Percentiles rank a stretch among this genome's conserved stretches.
Conservation (phyloP, 1,284 basidiomycete genomes). For the Naganishia sp. region DNA sequence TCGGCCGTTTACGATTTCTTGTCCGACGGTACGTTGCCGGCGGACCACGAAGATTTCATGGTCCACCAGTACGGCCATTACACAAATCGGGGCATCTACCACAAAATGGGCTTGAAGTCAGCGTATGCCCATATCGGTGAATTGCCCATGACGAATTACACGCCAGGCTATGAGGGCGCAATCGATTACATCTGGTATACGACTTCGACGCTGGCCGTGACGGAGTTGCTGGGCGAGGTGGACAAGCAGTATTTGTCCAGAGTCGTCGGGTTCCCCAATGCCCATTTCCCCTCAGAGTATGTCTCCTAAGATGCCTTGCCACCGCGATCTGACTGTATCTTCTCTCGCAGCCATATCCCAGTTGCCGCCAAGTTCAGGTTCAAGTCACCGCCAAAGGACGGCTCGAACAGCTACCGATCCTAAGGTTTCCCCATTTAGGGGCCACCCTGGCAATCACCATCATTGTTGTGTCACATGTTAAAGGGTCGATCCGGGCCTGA, state of each 20-base stretch:
- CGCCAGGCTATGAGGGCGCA: slow-evolving; percentile 76
- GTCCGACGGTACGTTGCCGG: slow-evolving; percentile 67
- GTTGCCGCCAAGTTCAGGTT: slow-evolving; percentile 54
- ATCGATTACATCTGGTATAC: slow-evolving; percentile 97
- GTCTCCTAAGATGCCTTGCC: slow-evolving; percentile 50
- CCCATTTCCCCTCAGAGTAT: slow-evolving; percentile 92
- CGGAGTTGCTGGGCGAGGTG: slow-evolving; percentile 83
- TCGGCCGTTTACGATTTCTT: slow-evolving; percentile 94
- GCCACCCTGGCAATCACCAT: too few relatives aligned
- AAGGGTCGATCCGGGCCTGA: not conserved
- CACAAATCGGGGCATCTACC: slow-evolving; percentile 83
- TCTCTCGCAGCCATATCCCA: slow-evolving; percentile 52
- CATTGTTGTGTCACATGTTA: not conserved
- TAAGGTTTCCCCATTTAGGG: not conserved
- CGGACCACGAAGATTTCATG: slow-evolving; percentile 90
- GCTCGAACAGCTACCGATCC: not conserved
- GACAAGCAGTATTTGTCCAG: slow-evolving; percentile 79
- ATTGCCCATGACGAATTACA: slow-evolving; percentile 85
- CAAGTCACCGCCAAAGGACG: slow-evolving; percentile 43
- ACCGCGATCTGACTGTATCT: slow-evolving; percentile 3
- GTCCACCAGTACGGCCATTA: slow-evolving; percentile 87
- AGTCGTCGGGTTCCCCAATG: slow-evolving; percentile 94
- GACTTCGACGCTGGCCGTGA: slow-evolving; percentile 73
- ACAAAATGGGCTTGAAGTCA: slow-evolving; percentile 78
- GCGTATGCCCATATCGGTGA: slow-evolving; percentile 73